phyloP scores from a whole-genome alignment of 1,284 basidiomycete genomes.

The Leccinum fuscescens region DNA sequence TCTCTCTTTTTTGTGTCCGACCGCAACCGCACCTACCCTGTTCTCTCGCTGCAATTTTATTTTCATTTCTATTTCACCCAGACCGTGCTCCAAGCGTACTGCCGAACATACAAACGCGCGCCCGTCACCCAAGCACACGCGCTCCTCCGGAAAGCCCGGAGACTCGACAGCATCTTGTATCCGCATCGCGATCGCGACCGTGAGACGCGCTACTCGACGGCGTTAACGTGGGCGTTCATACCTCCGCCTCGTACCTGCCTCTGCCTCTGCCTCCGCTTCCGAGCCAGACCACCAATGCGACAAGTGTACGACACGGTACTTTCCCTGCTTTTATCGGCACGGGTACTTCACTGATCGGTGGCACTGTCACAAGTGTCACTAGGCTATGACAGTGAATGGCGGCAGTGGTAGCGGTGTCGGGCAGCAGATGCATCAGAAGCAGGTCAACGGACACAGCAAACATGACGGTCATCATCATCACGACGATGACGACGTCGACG shows the following conservation, averaged over 20 bases:
- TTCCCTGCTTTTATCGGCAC: conserved; percentile 40
- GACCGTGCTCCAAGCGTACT: conserved; percentile 87
- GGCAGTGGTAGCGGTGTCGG: neutral
- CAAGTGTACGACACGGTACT: conserved; percentile 38
- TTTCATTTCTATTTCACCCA: conserved; percentile 30
- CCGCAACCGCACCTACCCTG: neutral
- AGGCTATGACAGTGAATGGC: conserved; percentile 18
- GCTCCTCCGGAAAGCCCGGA: conserved; percentile 80
- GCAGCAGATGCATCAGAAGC: neutral
- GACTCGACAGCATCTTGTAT: conserved; percentile 69
- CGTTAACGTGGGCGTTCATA: neutral
- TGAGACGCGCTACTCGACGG: conserved; percentile 5
- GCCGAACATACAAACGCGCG: conserved; percentile 80
- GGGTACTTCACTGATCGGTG: conserved; percentile 31
- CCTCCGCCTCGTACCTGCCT: neutral
- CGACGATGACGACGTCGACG: neutral
- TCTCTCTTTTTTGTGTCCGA: neutral
- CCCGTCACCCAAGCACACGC: conserved; percentile 69
- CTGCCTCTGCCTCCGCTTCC: neutral
- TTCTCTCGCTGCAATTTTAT: neutral
- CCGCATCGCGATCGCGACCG: conserved; percentile 10
- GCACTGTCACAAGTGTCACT: conserved; percentile 62
- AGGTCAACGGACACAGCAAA: neutral
- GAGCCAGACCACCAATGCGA: conserved; percentile 31
- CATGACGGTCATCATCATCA: neutral